Base-by-base conservation (phyloP, 371 early-diverging fungal species). In the Mucor piriformis region DNA sequence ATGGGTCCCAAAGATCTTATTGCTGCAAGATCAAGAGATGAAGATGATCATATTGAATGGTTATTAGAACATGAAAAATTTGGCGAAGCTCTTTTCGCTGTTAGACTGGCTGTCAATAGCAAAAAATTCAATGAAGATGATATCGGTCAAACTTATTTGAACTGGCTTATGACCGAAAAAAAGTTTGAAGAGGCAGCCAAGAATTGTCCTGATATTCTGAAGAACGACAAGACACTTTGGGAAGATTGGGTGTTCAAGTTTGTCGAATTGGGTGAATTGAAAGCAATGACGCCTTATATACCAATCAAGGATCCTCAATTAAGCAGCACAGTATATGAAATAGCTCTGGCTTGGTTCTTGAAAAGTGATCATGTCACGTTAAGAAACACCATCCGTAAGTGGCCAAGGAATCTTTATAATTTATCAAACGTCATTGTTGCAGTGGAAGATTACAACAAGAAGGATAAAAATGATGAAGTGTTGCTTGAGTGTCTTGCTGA, bases 11-110 rank as follows among this genome's bases (percentile, higher is more conserved):
- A 94, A 70, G 95, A 96, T 71, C 79, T 97, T 16, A 85, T 98
- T 24, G 81, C 89, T 3, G 96, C 95, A n/a, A 82, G 86, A 29
- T 89, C 92, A 4, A 83, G 96, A 35, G 95, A 94, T 60, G 52
- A 89, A 35, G 88, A 89, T 29, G 97, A 98, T 76, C 97, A 94
- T 59, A 88, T 98, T 54, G 88, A 92, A 49, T 98, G 97, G 96
- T 76, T 94, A 12, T 69, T 92, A 38, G 92, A 91, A 47, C 82
- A 88, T 16, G 83, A 82, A 20, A 70, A 83, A 25, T 95, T 93
- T 64, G 89, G 83, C 20, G 93, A 92, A 53, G 97, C 97, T 0
- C 65, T 97, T 7, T 59, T 67, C 1, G 85, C 84, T 6, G 79
- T 81, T 2, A 64, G 81, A 3, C 76, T 76, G 29, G 77, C 81